These are phyloP conservation scores for Pseudogymnoascus sp. DNA, from an alignment of 2,329 filamentous ascomycete species.

Conservation along the genomic window DNA sequence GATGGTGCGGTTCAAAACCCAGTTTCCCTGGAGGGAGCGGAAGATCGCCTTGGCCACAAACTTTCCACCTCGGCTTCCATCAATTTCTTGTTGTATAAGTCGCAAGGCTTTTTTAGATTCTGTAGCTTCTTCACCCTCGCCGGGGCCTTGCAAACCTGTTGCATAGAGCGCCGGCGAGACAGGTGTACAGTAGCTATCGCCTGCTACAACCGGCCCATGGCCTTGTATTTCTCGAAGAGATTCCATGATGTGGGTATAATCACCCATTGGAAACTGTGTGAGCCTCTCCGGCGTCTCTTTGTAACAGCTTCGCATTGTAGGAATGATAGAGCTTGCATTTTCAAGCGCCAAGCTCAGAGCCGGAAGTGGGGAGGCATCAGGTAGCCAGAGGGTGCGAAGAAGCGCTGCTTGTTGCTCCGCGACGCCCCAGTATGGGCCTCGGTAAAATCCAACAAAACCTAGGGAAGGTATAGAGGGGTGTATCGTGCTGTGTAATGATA, in stretches of 20 bases:
- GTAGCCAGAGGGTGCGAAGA: slow-evolving; percentile 51
- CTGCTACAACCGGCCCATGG: slow-evolving; percentile 32
- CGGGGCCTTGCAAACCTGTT: background rate
- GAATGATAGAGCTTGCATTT: slow-evolving; percentile 17
- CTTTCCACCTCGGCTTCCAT: slow-evolving; percentile 30
- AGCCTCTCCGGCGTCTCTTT: slow-evolving; percentile 34
- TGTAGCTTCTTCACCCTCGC: background rate
- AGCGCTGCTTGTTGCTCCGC: slow-evolving; percentile 80
- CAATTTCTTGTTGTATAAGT: background rate
- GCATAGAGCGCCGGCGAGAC: slow-evolving; percentile 26
- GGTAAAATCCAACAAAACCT: slow-evolving; percentile 77
- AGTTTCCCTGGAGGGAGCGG: slow-evolving; percentile 59
- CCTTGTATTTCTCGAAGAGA: slow-evolving; percentile 53
- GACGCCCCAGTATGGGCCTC: slow-evolving; percentile 76
- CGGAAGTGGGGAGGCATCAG: slow-evolving; percentile 7
- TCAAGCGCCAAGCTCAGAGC: background rate
- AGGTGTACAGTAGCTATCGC: slow-evolving; percentile 26
- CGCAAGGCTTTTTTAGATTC: background rate
- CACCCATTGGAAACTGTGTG: slow-evolving; percentile 73
- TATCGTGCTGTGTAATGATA: slow-evolving; percentile 60
- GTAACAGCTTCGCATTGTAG: slow-evolving; percentile 15
- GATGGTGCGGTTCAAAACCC: slow-evolving; percentile 54
- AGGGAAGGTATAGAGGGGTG: slow-evolving; percentile 53
- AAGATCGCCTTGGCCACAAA: slow-evolving; percentile 62
- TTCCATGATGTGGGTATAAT: slow-evolving; percentile 70